Conservation (phyloP, 1,139 yeast genomes). For the Martiniozyma asiatica region DNA sequence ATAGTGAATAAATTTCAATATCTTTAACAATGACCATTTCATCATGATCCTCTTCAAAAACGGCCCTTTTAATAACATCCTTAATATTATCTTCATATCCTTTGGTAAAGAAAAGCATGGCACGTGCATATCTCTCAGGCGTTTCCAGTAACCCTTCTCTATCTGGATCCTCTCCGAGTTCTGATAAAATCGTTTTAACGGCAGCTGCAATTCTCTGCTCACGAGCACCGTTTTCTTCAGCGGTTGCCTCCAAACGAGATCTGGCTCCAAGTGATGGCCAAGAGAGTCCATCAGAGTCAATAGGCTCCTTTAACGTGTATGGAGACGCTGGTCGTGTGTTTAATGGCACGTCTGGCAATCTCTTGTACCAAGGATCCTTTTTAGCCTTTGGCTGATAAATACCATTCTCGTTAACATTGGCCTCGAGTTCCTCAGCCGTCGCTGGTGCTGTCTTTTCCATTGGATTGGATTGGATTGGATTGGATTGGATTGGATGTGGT, state of each 20-base stretch:
- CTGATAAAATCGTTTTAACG: constrained; percentile 67
- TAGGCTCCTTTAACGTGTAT: constrained; percentile 71
- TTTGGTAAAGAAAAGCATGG: constrained; percentile 89
- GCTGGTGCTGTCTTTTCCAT: too few species aligned
- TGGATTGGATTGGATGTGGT: too few species aligned
- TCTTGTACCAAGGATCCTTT: constrained; percentile 23
- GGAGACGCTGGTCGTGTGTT: constrained; percentile 78
- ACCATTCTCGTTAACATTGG: too few species aligned
- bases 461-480: too few species aligned
- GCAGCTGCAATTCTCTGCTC: constrained; percentile 75
- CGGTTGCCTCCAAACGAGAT: constrained; percentile 52
- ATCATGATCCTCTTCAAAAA: constrained; percentile 95
- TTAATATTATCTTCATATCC: constrained; percentile 90
- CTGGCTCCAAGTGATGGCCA: constrained; percentile 95
- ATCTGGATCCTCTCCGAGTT: constrained; percentile 81
- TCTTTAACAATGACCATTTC: constrained; percentile 98
- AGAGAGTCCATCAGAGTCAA: constrained; percentile 81
- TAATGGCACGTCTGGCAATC: constrained; percentile 30
- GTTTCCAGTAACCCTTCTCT: constrained; percentile 90
- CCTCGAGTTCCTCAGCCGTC: too few species aligned
- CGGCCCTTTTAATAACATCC: constrained; percentile 89
- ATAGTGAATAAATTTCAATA: constrained; percentile 80
- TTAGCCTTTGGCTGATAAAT: constrained; percentile 21
- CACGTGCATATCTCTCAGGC: constrained; percentile 92
- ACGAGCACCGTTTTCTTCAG: constrained; percentile 48